Evolutionary conservation across 2,329 filamentous ascomycete genomes (phyloP).

Genomic region (Botrytis byssoidea): DNA sequence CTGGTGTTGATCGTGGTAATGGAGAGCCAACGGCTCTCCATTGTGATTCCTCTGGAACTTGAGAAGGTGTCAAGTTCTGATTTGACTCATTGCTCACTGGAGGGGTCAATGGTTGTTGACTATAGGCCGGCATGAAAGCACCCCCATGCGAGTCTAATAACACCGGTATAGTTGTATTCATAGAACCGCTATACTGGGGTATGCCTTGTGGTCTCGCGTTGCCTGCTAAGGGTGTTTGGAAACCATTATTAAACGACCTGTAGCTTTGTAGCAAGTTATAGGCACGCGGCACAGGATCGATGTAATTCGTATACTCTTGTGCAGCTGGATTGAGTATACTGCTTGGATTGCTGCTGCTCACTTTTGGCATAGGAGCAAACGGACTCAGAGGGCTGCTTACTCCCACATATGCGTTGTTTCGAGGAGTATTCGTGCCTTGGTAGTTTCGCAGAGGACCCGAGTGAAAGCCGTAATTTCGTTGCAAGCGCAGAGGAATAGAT

Average conservation of each 20-base stretch:
- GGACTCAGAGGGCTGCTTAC: background rate
- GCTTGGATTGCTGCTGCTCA: background rate
- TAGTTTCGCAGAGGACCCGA: no score
- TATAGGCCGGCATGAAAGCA: accelerated
- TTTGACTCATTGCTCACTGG: background rate
- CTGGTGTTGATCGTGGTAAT: no score
- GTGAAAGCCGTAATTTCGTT: background rate
- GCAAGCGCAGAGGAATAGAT: accelerated
- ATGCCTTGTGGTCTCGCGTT: background rate
- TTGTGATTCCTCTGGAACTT: background rate
- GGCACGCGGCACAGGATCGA: accelerated
- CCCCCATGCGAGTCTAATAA: background rate
- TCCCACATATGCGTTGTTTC: background rate
- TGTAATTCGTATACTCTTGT: background rate
- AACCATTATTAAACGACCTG: background rate
- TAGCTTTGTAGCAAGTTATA: background rate
- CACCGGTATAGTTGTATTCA: accelerated
- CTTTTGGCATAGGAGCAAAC: no score
- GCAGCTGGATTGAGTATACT: background rate
- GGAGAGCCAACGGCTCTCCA: accelerated
- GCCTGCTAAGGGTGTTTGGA: background rate
- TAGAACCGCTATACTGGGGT: background rate
- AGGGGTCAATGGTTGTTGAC: background rate
- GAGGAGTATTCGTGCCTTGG: background rate
- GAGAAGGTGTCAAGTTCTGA: background rate